These are phyloP conservation scores for Colletotrichum siamense DNA, from an alignment of 2,329 filamentous ascomycete genomes.

Conservation along the genomic window DNA sequence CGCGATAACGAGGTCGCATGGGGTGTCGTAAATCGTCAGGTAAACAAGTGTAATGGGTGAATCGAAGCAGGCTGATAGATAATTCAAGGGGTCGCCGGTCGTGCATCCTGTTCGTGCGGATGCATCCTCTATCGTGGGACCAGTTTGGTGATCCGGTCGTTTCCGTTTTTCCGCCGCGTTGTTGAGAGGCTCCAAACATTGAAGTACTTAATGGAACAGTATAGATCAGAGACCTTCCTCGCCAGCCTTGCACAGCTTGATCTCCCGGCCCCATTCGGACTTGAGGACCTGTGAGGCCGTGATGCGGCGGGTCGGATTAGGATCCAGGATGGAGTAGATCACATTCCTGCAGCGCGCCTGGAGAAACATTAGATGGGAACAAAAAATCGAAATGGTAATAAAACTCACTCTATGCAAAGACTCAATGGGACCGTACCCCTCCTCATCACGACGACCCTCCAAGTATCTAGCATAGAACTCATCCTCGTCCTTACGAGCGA, in stretches of 20 bases:
- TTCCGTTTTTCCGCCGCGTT: not conserved
- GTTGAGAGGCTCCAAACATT: not conserved
- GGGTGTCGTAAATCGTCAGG: conserved; percentile 22
- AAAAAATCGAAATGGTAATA: not conserved
- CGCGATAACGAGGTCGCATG: conserved; percentile 20
- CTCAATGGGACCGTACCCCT: conserved; percentile 96
- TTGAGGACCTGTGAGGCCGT: conserved; percentile 96
- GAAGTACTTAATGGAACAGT: not conserved
- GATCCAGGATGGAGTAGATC: conserved; percentile 97
- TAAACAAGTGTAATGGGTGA: conserved; percentile 20
- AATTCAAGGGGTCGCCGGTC: conserved; percentile 6
- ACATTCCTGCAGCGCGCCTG: conserved; percentile 97
- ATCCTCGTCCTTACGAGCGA: conserved; percentile 96
- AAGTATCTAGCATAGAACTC: conserved; percentile 97
- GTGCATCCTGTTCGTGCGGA: conserved; percentile 6
- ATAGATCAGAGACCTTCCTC: conserved; percentile 84
- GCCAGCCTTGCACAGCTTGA: conserved; percentile 94
- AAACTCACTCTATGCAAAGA: conserved; percentile 86
- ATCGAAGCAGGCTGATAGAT: conserved; percentile 4
- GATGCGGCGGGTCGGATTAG: conserved; percentile 89
- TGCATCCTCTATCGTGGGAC: conserved; percentile 1
- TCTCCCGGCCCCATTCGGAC: conserved; percentile 98
- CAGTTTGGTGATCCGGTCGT: not conserved
- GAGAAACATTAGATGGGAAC: not conserved
- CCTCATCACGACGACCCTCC: conserved; percentile 89